phyloP scores from a whole-genome alignment of 108 stramenopile genomes.

The Epipyxis sp. region DNA sequence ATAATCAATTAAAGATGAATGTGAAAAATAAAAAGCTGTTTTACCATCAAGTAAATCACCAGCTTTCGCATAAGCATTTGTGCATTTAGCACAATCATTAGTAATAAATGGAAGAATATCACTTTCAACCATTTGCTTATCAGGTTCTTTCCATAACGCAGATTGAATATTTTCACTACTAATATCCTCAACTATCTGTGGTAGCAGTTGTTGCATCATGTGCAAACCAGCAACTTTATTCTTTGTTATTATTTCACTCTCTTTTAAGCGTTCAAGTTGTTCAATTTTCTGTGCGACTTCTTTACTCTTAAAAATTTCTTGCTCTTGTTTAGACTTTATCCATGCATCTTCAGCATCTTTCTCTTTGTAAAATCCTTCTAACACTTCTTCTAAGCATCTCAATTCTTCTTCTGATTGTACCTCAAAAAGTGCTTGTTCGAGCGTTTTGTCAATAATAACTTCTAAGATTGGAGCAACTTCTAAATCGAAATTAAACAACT shows the following conservation, averaged over 20 bases:
- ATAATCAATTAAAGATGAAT: no score
- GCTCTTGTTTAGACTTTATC: neutral
- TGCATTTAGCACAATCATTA: no score
- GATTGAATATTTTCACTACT: neutral
- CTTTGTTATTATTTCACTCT: neutral
- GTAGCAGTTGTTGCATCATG: neutral
- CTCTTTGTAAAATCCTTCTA: neutral
- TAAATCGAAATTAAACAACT: constrained; percentile 55
- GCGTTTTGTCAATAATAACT: constrained; percentile 58
- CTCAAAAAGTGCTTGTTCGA: constrained; percentile 60
- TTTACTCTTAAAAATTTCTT: neutral
- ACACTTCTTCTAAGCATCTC: constrained; percentile 32
- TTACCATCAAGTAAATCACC: no score
- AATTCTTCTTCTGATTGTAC: constrained; percentile 55
- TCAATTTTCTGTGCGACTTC: neutral
- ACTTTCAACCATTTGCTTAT: neutral
- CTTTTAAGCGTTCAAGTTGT: neutral
- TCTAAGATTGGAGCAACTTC: constrained; percentile 56
- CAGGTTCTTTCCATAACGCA: neutral
- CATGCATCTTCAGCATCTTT: neutral
- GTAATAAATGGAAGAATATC: neutral
- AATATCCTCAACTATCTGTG: neutral
- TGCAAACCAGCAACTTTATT: neutral
- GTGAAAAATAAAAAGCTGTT: no score
- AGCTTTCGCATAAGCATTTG: no score